Base-by-base conservation (phyloP, 768 basidiomycete species). In the Russula virescens region DNA sequence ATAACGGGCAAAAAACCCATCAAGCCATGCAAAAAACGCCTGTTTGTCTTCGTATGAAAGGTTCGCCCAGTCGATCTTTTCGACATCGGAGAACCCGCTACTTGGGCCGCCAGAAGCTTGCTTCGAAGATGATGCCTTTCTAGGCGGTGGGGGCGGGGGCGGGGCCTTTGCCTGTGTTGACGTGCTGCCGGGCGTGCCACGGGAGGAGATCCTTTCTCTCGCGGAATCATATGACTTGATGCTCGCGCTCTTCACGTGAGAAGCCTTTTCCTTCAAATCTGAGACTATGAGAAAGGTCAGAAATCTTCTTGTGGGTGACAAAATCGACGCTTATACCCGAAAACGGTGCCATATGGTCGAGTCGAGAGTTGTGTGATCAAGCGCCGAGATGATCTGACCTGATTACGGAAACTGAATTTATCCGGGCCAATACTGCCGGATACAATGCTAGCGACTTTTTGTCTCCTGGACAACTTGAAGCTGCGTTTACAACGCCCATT, bases 1-100 rank as follows among this genome's bases (percentile, higher is more conserved):
- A 53, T 75, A 75, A 38, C 78, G 77, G 18, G 81, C 79, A 68
- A 92, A 92, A 74, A 86, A 91, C 68, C 91, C 89, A 70, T 92
- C 89, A 23, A 92, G 76, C 89, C 89, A 91, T 62, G 74, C 73
- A 72, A 91, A 92, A 69, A 92, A 88, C 26, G 76, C 81, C 34
- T 82, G 75, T 70, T 89, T 91, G 69, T 92, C 88, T 70, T 85
- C 79, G 23, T 71, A 69, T 2, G 83, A 81, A 51, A 92, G 76
- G 71, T 88, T 84, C 6, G 78, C 72, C 89, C 89, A 92, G 70
- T 89, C 84, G 34, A 91, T 81, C 45, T 43, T 58, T 6, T 62
- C 68, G 54, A 63, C n/a, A 16, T 68, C 68, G 49, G 47, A 1
- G 1, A 23, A 45, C 23, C 21, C 58, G n/a, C 14, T 18, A 19